Percentiles rank a stretch among this genome's conserved stretches.
Conservation (phyloP, 2,329 filamentous ascomycete species). For the Xylariaceae sp. region DNA sequence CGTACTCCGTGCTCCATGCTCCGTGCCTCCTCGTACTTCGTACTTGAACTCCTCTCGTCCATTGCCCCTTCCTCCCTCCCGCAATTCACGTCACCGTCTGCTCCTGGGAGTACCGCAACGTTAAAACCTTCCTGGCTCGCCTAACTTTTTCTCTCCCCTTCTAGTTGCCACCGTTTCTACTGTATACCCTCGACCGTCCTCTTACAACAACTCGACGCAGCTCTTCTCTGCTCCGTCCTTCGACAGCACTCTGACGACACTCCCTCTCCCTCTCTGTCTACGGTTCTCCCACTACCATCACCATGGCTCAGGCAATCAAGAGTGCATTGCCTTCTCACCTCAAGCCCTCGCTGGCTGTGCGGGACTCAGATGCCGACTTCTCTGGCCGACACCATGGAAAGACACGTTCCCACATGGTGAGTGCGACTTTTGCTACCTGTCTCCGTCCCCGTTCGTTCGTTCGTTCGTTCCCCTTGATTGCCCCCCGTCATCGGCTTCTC, state of each 20-base stretch:
- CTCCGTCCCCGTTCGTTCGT: background rate
- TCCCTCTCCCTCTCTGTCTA: background rate
- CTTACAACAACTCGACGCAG: background rate
- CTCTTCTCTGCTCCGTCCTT: background rate
- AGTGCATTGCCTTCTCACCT: conserved; percentile 80
- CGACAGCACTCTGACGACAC: conserved; percentile 5
- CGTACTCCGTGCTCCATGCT: background rate
- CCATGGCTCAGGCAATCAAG: conserved; percentile 66
- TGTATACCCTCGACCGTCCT: background rate
- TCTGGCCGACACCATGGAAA: conserved; percentile 72
- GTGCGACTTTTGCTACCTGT: conserved; percentile 34
- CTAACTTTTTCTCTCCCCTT: conserved; percentile 18
- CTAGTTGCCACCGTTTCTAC: background rate
- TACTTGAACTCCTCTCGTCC: background rate
- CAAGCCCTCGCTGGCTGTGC: conserved; percentile 51
- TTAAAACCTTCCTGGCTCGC: conserved; percentile 23
- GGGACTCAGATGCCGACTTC: conserved; percentile 45
- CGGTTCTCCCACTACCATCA: conserved; percentile 4
- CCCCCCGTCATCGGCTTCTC: conserved; percentile 1
- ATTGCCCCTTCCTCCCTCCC: conserved; percentile 14
- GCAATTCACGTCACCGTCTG: conserved; percentile 18
- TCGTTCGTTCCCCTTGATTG: background rate
- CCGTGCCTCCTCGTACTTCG: background rate
- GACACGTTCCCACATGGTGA: conserved; percentile 79
- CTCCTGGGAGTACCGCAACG: background rate